Conservation (phyloP, 2,329 filamentous ascomycete species). For the Ilyonectria robusta region DNA sequence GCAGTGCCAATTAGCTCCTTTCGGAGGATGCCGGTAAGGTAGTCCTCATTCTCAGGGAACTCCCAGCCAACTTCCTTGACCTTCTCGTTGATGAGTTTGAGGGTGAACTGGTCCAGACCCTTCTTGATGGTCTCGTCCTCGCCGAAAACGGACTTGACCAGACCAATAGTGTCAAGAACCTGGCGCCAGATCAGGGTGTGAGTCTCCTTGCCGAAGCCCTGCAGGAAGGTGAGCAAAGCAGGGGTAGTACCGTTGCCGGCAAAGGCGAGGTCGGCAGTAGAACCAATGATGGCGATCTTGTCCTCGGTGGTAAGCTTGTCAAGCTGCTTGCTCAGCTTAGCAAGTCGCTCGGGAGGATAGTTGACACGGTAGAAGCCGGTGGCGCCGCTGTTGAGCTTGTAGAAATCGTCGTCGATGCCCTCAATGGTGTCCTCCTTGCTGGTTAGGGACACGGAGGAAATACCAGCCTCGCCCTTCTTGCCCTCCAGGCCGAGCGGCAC, state of each 20-base stretch:
- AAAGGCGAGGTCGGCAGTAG: slow-evolving; percentile 89
- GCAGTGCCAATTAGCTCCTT: slow-evolving; percentile 85
- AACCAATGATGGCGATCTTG: slow-evolving; percentile 92
- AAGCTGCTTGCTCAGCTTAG: slow-evolving; percentile 83
- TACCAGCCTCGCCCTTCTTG: slow-evolving; percentile 74
- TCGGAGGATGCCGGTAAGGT: slow-evolving; percentile 84
- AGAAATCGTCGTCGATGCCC: slow-evolving; percentile 84
- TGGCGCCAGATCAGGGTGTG: slow-evolving; percentile 94
- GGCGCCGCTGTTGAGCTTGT: slow-evolving; percentile 93
- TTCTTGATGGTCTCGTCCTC: slow-evolving; percentile 80
- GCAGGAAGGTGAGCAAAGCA: slow-evolving; percentile 84
- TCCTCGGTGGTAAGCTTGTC: slow-evolving; percentile 85
- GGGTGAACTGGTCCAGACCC: slow-evolving; percentile 82
- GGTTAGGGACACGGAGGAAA: slow-evolving; percentile 78
- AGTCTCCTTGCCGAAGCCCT: slow-evolving; percentile 85
- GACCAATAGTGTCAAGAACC: slow-evolving; percentile 81
- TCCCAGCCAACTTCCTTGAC: slow-evolving; percentile 90
- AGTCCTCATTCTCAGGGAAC: slow-evolving; percentile 82
- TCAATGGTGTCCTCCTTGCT: slow-evolving; percentile 83
- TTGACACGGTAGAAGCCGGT: slow-evolving; percentile 94
- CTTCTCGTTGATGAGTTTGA: slow-evolving; percentile 82
- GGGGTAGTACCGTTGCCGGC: slow-evolving; percentile 88
- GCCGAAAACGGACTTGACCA: slow-evolving; percentile 87
- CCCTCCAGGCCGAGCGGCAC: slow-evolving; percentile 89
- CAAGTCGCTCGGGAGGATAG: slow-evolving; percentile 87